These are phyloP conservation scores for Magnolia changhungtana DNA, from an alignment of 164 flowering plant genomes.

Conservation along the genomic window DNA sequence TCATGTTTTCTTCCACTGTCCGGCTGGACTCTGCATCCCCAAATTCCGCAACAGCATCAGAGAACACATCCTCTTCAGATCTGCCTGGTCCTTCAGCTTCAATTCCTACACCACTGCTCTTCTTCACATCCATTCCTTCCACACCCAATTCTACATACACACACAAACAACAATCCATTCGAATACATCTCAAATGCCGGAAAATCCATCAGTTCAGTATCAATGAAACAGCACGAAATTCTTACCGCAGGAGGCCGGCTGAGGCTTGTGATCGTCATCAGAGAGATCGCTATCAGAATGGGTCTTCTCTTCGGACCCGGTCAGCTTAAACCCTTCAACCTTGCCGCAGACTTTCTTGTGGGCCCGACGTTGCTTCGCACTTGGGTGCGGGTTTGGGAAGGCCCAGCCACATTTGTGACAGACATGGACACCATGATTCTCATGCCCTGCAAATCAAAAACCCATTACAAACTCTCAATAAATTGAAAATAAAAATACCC, in stretches of 20 bases:
- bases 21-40: constrained; percentile 27
- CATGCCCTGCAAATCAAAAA: constrained; percentile 32
- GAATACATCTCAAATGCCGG: not conserved
- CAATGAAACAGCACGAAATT: not conserved
- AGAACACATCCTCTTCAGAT: constrained; percentile 62
- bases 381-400: constrained; percentile 79
- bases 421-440: constrained; percentile 47
- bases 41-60: constrained; percentile 71
- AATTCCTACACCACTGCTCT: constrained; percentile 17
- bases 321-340: constrained; percentile 49
- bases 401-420: constrained; percentile 83
- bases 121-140: constrained; percentile 29
- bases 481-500: not conserved
- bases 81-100: constrained; percentile 24
- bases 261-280: constrained; percentile 42
- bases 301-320: constrained; percentile 18
- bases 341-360: constrained; percentile 83
- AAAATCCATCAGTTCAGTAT: not conserved
- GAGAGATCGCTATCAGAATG: constrained; percentile 36
- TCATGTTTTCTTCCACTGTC: not conserved
- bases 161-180: not conserved
- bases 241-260: constrained; percentile 34
- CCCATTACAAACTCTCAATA: not conserved
- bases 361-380: constrained; percentile 68
- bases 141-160: constrained; percentile 16